Conservation (phyloP, 2,329 filamentous ascomycete genomes). For the Sarocladiaceae sp. region DNA sequence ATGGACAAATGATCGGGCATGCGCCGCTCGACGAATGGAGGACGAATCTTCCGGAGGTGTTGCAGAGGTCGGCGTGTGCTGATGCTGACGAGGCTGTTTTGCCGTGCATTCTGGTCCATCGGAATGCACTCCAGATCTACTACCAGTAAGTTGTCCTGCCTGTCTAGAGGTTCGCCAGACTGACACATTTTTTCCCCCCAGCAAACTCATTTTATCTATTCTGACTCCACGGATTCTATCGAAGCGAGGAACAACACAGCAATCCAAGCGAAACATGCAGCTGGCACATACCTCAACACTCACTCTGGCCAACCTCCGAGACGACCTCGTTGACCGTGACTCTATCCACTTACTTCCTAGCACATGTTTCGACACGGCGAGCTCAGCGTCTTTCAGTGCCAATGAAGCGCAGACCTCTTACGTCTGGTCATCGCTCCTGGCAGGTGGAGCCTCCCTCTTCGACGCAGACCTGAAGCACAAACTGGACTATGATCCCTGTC, state of each 20-base stretch:
- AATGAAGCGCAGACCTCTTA: neutral
- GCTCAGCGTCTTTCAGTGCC: neutral
- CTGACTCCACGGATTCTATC: neutral
- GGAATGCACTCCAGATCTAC: slow-evolving; percentile 1
- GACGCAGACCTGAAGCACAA: too few relatives aligned
- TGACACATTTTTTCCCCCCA: neutral
- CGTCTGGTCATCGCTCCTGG: neutral
- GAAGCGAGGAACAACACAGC: neutral
- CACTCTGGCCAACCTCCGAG: neutral
- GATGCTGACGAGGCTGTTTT: neutral
- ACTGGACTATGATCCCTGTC: too few relatives aligned
- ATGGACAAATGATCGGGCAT: neutral
- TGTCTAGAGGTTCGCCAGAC: neutral
- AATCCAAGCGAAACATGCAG: neutral
- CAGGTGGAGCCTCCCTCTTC: too few relatives aligned
- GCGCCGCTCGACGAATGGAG: neutral
- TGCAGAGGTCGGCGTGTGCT: neutral
- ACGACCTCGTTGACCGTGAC: neutral
- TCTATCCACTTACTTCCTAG: neutral
- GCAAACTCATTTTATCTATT: neutral
- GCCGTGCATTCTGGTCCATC: neutral
- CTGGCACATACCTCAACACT: neutral
- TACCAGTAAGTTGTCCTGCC: neutral
- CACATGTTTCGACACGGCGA: neutral
- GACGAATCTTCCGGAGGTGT: neutral